Base-by-base conservation (phyloP, 331 rosid genomes). In the Pyrus hybrid region DNA sequence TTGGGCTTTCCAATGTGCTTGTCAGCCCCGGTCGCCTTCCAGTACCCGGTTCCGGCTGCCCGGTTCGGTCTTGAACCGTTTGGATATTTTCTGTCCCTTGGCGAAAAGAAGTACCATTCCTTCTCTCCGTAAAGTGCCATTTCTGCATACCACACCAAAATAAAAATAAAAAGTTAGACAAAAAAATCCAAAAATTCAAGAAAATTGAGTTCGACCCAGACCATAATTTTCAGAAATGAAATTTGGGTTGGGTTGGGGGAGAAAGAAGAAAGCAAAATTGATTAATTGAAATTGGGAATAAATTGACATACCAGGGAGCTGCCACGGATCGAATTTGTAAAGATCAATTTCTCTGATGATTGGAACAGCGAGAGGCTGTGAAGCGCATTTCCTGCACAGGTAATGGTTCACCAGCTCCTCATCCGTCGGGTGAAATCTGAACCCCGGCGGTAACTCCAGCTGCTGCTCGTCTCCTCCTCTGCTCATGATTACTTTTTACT, bases 1-100 rank as follows among this genome's bases (percentile, higher is more conserved):
- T 87, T 89, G 8, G 96, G 96, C 57, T 85, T 86, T 4, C 98
- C 95, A 10, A 93, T 93, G 80, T 93, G 91, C 79, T 93, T 93
- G 72, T 91, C 98, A 0, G 95, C 98, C 20, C 98, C 98, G 5
- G 98, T 93, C 1, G 98, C 98, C 78, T 93, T 93, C 97, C 98
- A 93, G 32, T 89, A 91, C 1, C 98, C 98, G 66, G 82, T 78
- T 66, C 97, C 97, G 0, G 98, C 97, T 0, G 98, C 90, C 71
- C 97, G 91, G 91, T 93, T 93, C 56, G 98, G 98, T 6, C 98
- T 58, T 7, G 98, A 93, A 35, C 98, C 98, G 91, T 93, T 93
- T 6, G 98, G 98, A 68, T 93, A 93, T 68, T 93, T 93, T 20
- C 97, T 63, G 63, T 91, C 98, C 73, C 98, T 64, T 0, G 95